Conservation (phyloP, 306 rosid genomes). For the Gastrolobium bilobum region DNA sequence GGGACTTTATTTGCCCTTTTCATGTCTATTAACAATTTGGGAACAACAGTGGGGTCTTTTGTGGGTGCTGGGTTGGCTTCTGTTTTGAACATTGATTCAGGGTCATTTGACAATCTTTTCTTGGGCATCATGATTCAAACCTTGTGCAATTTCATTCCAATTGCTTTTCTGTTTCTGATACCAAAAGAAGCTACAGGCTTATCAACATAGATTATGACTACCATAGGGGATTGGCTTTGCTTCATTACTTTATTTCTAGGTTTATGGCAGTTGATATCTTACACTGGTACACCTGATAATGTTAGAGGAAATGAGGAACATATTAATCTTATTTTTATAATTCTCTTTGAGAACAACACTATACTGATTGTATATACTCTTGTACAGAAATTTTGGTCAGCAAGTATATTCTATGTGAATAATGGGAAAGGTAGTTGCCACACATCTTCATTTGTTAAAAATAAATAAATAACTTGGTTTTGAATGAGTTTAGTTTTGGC, state of each 20-base stretch:
- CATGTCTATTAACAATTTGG: conserved; percentile 90
- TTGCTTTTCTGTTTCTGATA: conserved; percentile 78
- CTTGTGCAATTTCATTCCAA: conserved; percentile 75
- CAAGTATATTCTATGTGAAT: conserved; percentile 19
- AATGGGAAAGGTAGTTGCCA: conserved; percentile 15
- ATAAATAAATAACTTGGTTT: not conserved
- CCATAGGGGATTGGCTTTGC: conserved; percentile 4
- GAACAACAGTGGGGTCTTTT: conserved; percentile 75
- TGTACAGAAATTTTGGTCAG: conserved; percentile 37
- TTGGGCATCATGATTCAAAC: conserved; percentile 70
- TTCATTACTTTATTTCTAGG: conserved; percentile 34
- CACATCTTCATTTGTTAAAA: not conserved
- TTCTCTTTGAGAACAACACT: conserved; percentile 20
- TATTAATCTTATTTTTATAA: conserved; percentile 7
- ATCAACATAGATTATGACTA: conserved; percentile 59
- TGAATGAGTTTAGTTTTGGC: not conserved
- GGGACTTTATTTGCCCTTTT: conserved; percentile 91
- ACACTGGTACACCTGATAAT: conserved; percentile 45
- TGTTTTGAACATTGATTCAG: conserved; percentile 72
- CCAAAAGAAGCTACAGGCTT: conserved; percentile 87
- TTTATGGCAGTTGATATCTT: conserved; percentile 37
- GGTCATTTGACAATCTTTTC: conserved; percentile 81
- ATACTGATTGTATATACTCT: conserved; percentile 30
- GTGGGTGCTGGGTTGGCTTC: conserved; percentile 84
- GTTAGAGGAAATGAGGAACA: conserved; percentile 21